phyloP scores from a whole-genome alignment of 2,329 filamentous ascomycete species.

The Fonsecaea nubica region DNA sequence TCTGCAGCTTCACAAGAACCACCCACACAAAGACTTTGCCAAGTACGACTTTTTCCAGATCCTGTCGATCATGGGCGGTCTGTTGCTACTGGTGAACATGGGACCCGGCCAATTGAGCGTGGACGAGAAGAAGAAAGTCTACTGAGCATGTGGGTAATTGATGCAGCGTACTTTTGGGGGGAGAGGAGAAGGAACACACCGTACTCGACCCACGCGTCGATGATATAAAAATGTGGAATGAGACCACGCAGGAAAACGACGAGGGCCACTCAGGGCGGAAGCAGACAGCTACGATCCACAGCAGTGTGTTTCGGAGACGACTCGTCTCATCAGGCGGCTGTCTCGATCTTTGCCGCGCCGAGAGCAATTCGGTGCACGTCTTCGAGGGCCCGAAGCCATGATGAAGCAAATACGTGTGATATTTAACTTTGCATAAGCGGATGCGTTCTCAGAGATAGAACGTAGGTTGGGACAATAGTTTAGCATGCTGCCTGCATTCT shows the following conservation, averaged over 20 bases:
- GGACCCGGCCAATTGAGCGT: conserved; percentile 96
- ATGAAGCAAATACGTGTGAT: conserved; percentile 2
- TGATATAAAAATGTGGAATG: conserved; percentile 32
- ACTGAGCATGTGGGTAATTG: conserved; percentile 58
- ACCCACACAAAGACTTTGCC: conserved; percentile 99
- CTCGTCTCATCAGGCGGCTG: background rate
- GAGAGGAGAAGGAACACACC: background rate
- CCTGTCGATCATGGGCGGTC: conserved; percentile 92
- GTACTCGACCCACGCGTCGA: background rate
- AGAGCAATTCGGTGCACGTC: background rate
- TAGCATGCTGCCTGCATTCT: background rate
- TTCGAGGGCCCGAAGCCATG: background rate
- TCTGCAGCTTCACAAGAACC: conserved; percentile 85
- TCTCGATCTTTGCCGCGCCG: background rate
- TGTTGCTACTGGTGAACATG: conserved; percentile 97
- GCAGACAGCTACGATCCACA: background rate
- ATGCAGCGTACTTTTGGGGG: background rate
- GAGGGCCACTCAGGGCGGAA: background rate
- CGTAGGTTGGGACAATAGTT: background rate
- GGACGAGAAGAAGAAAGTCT: conserved; percentile 99
- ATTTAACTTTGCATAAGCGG: conserved; percentile 3
- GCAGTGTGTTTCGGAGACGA: background rate
- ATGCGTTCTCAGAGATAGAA: conserved; percentile 1
- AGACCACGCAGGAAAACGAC: conserved; percentile 29
- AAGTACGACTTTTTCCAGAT: conserved; percentile 99